Base-by-base conservation (phyloP, 768 basidiomycete genomes). In the Termitomyces sp. region DNA sequence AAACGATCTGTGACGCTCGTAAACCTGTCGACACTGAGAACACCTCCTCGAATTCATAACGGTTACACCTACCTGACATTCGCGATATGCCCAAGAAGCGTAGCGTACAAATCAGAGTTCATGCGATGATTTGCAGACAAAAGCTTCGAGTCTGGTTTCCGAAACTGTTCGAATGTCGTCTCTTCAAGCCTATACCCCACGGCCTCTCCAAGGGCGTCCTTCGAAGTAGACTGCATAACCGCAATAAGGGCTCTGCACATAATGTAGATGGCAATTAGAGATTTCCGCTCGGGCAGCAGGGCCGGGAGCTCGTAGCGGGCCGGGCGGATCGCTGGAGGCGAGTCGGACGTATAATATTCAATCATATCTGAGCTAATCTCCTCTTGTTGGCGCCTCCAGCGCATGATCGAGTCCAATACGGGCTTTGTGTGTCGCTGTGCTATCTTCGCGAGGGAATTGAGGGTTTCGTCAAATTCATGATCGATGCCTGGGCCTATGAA, bases 1-100 rank as follows among this genome's bases (percentile, higher is more conserved):
- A 95, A 98, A 0, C 93, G 85, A 72, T 97, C 94, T 4, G 92
- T 93, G n/a, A 98, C 91, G 59, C 88, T 95, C 64, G 89, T 79
- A 65, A 98, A 98, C 55, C 94, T 93, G 58, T 7, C 43, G 49
- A 26, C 38, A 53, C 3, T 60, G 33, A 57, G 28, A 36, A 60
- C 1, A 55, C 59, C 28, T 23, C 50, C 28, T 54, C 49, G 9
- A 50, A 16, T 18, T 12, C 18, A 55, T 9, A 44, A 18, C 54
- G 16, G 6, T 43, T 32, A 32, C 3, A 71, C 87, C 35, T 62
- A 93, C 92, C 93, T 81, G 60, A 91, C 77, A 64, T 84, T 87
- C 1, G 93, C 88, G 56, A 96, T 75, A 65, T 91, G 85, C 2
- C 93, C 95, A 5, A 97, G 74, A n/a, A 97, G 77, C 20, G 84